These are phyloP conservation scores for Mycotypha africana DNA, from an alignment of 371 early-diverging fungal species.

Conservation along the genomic window DNA sequence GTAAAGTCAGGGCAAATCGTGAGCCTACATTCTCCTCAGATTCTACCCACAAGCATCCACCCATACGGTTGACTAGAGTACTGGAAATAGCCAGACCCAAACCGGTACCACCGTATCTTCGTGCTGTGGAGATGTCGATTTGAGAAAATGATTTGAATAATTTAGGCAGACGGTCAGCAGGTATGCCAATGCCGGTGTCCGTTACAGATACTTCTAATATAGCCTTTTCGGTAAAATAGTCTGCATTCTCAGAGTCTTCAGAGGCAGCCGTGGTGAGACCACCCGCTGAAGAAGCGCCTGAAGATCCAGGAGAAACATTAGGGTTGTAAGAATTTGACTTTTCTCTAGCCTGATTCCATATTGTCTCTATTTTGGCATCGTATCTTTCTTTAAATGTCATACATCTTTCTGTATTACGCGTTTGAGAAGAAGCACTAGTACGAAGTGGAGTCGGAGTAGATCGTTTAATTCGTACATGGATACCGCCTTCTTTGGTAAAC, in stretches of 20 bases:
- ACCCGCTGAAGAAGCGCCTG: not conserved
- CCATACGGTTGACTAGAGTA: conserved; percentile 55
- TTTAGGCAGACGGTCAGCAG: conserved; percentile 51
- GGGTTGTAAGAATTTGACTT: not conserved
- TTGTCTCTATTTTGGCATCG: conserved; percentile 48
- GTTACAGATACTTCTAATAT: conserved; percentile 54
- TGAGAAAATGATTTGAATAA: conserved; percentile 57
- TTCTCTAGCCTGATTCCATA: conserved; percentile 20
- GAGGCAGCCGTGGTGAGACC: conserved; percentile 1
- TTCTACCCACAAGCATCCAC: conserved; percentile 58
- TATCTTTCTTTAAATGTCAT: conserved; percentile 55
- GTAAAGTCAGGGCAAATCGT: conserved; percentile 50
- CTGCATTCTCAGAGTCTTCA: conserved; percentile 10
- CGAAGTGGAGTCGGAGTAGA: conserved; percentile 21
- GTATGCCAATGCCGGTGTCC: conserved; percentile 57
- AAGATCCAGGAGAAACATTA: not conserved
- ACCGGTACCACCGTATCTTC: conserved; percentile 55
- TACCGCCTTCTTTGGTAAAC: conserved; percentile 43
- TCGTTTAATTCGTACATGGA: conserved; percentile 35
- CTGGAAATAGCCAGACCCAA: conserved; percentile 55
- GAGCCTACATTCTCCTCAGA: conserved; percentile 50
- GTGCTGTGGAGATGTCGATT: conserved; percentile 54
- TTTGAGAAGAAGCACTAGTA: conserved; percentile 18
- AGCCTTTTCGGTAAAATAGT: conserved; percentile 30
- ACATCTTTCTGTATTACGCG: conserved; percentile 18